phyloP scores from a whole-genome alignment of 441 rosid genomes.

The Breynia disticha region DNA sequence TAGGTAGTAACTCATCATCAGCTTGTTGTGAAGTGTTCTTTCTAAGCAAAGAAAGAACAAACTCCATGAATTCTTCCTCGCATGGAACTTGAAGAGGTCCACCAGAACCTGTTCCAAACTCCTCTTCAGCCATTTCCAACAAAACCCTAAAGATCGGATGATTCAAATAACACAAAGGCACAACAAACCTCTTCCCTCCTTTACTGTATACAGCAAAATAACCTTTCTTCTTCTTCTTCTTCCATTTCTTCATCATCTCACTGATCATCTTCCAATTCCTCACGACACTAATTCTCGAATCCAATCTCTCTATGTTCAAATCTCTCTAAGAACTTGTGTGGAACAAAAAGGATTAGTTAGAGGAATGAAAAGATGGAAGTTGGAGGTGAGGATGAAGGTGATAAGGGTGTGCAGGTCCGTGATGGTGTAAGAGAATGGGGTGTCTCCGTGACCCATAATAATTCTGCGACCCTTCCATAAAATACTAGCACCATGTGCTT shows the following conservation, averaged over 20 bases:
- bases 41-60: constrained; percentile 24
- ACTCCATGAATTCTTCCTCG: constrained; percentile 29
- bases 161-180: constrained; percentile 31
- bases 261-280: too few species aligned
- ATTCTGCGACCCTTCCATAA: too few species aligned
- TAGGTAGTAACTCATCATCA: constrained; percentile 17
- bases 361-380: too few species aligned
- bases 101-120: constrained; percentile 26
- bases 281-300: too few species aligned
- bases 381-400: too few species aligned
- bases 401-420: too few species aligned
- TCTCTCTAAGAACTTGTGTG: too few species aligned
- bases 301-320: too few species aligned
- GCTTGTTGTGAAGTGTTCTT: constrained; percentile 12
- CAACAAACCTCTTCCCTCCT: constrained; percentile 35
- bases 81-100: constrained; percentile 47
- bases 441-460: too few species aligned
- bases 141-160: constrained; percentile 35
- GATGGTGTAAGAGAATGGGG: too few species aligned
- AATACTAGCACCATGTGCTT: too few species aligned
- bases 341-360: too few species aligned
- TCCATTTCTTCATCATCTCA: constrained; percentile 26
- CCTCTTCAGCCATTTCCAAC: constrained; percentile 39
- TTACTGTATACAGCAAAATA: constrained; percentile 35
- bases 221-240: constrained; percentile 34